Evolutionary conservation across 306 rosid species (phyloP).

Genomic region (Rosa rugosa): DNA sequence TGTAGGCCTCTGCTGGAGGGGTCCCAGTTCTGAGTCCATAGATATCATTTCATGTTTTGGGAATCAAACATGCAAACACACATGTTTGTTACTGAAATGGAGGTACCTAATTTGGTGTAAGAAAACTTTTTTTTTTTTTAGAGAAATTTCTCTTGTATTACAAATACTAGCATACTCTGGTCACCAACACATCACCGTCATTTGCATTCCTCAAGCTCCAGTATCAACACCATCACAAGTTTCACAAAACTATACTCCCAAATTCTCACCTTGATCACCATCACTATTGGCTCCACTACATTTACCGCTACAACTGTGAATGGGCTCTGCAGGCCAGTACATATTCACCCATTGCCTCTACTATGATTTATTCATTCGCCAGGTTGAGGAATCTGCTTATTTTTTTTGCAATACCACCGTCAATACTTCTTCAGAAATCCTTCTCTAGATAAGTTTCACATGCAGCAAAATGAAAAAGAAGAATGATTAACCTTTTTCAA

Average conservation of each 20-base stretch:
- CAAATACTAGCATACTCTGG: neutral
- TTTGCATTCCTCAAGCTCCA: neutral
- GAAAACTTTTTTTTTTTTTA: neutral
- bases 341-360: neutral
- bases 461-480: neutral
- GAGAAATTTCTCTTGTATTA: conserved; percentile 1
- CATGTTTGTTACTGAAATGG: neutral
- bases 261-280: neutral
- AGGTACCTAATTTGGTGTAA: neutral
- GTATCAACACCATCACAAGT: neutral
- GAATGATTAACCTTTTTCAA: neutral
- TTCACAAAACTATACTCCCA: conserved; percentile 9
- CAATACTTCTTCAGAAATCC: neutral
- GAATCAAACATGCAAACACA: neutral
- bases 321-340: neutral
- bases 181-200: conserved; percentile 1
- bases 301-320: neutral
- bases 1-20: neutral
- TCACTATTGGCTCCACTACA: neutral
- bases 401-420: neutral
- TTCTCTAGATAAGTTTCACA: neutral
- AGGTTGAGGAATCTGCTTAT: neutral
- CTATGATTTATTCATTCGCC: neutral
- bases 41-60: neutral
- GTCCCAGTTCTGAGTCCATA: neutral